Conservation (phyloP, 768 basidiomycete genomes). For the Termitomyces heimii region DNA sequence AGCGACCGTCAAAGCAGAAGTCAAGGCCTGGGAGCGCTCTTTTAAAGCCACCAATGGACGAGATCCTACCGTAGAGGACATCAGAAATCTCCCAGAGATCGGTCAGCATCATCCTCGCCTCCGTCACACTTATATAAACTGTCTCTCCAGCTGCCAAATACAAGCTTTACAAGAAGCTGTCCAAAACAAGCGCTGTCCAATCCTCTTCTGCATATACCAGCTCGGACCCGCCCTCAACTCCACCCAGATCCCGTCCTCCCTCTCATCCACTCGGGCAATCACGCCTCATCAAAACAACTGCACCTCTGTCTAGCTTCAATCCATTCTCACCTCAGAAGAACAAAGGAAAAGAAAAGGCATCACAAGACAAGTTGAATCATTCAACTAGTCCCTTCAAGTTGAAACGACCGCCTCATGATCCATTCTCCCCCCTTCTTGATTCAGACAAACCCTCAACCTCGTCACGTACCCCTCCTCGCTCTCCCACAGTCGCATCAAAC, state of each 20-base stretch:
- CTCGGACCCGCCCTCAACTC: slow-evolving; percentile 30
- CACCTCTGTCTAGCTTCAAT: slow-evolving; percentile 55
- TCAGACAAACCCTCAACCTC: slow-evolving; percentile 12
- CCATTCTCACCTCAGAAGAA: slow-evolving; percentile 79
- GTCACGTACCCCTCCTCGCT: slow-evolving; percentile 15
- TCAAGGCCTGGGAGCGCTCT: slow-evolving; percentile 73
- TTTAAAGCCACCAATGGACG: slow-evolving; percentile 53
- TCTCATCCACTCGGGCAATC: slow-evolving; percentile 33
- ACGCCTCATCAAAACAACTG: slow-evolving; percentile 46
- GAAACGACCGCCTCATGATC: slow-evolving; percentile 30
- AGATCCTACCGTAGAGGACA: slow-evolving; percentile 65
- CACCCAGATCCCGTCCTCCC: slow-evolving; percentile 24
- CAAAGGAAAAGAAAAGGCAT: slow-evolving; percentile 37
- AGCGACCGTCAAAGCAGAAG: slow-evolving; percentile 52
- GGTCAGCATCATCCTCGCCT: slow-evolving; percentile 37
- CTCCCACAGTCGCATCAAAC: slow-evolving; percentile 25
- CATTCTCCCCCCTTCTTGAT: slow-evolving; percentile 33
- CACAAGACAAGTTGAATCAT: slow-evolving; percentile 27
- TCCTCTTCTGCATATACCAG: slow-evolving; percentile 13
- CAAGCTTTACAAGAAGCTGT: slow-evolving; percentile 74
- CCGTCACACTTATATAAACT: slow-evolving; percentile 10
- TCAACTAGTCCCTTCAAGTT: slow-evolving; percentile 38
- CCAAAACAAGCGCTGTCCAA: slow-evolving; percentile 31
- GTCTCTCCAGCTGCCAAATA: slow-evolving; percentile 62
- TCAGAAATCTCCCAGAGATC: slow-evolving; percentile 52